Percentiles rank a stretch among this genome's conserved stretches.
phyloP scores from a whole-genome alignment of 2,329 filamentous ascomycete genomes.

The Hirsutella minnesotensis region DNA sequence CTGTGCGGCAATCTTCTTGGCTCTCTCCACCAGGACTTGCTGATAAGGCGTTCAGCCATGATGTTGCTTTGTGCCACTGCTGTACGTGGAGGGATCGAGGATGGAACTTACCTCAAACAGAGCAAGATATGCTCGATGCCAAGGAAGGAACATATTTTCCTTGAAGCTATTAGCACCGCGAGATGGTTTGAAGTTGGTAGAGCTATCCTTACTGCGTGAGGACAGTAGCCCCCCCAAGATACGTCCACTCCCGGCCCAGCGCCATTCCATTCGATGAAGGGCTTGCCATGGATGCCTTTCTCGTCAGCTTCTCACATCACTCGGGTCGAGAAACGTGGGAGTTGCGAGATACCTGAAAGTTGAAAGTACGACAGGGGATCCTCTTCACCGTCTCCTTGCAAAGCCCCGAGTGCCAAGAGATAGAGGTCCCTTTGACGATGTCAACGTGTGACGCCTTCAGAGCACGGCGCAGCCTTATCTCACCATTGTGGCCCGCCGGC shows the following conservation, averaged over 20 bases:
- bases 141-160: constrained; percentile 36
- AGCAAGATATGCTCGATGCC: constrained; percentile 44
- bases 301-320: no score
- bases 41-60: no score
- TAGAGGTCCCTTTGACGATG: constrained; percentile 31
- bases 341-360: constrained; percentile 24
- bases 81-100: no score
- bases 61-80: no score
- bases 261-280: constrained; percentile 29
- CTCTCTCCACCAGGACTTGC: constrained; percentile 38
- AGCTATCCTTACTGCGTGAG: constrained; percentile 16
- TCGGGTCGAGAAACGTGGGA: no score
- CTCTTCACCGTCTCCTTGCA: constrained; percentile 27
- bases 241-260: constrained; percentile 17
- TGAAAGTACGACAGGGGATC: constrained; percentile 39
- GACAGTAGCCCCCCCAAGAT: constrained; percentile 30
- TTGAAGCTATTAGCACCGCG: constrained; percentile 6
- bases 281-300: constrained; percentile 27
- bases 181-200: no score
- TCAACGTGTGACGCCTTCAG: no score
- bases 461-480: background rate
- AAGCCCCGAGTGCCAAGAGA: constrained; percentile 29
- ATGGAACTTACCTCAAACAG: constrained; percentile 46
- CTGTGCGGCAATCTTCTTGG: constrained; percentile 30
- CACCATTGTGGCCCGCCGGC: background rate